Base-by-base conservation (phyloP, 2,329 filamentous ascomycete species). In the Thielaviopsis ethacetica region DNA sequence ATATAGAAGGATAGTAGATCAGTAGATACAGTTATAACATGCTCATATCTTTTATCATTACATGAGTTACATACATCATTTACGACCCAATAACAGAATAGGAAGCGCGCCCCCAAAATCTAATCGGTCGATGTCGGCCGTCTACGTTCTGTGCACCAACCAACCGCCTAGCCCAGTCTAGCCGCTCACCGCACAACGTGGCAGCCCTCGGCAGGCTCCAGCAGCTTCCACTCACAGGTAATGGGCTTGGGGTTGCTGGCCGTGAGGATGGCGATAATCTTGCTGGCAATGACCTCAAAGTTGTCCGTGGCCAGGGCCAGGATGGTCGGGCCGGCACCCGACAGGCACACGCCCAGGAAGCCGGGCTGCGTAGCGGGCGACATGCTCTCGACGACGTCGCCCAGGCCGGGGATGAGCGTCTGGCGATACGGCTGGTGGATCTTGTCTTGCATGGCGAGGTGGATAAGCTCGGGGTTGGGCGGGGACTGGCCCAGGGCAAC, bases 371-470 rank as follows among this genome's bases (percentile, higher is more conserved):
- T 86, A 67, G 82, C 80, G 27, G 91, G 93, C 12, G 88, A 95
- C 76, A 97, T 91, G 62, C 86, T 91, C 69, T 89, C 82, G 57
- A 98, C 82, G 58, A 98, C 91, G 68, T 95, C 86, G 17, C 87
- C 86, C 60, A 98, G 78, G 0, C 91, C 93, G 1, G 93, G 93
- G 65, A 98, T 95, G 62, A 98, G 80, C 1, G 81, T 85, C 72
- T 93, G 85, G 58, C 93, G 85, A 75, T 98, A 97, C 51, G 90
- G 93, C 72, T 98, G 93, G 74, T 98, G 93, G 62, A 98, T 83
- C 73, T 91, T 95, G 75, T 98, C 93, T 73, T 97, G 93, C 93
- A 98, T 98, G 53, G 91, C 91, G 54, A 94, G 83, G 74, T 94
- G 94, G 70, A 98, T 98, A 71, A 95, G 85, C 66, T 94, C 85